Conservation (phyloP, 495 filamentous ascomycete species). For the Lophiostoma macrostomum region DNA sequence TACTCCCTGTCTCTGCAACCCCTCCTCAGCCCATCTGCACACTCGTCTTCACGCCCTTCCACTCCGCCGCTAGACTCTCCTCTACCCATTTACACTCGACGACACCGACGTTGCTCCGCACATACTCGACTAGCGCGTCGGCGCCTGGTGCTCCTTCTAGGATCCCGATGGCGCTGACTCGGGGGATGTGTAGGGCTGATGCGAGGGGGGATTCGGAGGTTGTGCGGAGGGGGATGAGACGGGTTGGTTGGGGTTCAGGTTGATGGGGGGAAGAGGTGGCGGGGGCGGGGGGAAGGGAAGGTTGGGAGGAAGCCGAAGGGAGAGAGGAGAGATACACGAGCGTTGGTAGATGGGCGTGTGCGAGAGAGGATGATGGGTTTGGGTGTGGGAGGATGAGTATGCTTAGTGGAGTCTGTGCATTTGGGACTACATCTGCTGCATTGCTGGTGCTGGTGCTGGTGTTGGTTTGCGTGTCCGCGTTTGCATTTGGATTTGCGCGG, state of each 20-base stretch:
- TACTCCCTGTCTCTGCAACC: background rate
- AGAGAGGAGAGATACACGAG: constrained; percentile 42
- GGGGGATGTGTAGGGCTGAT: constrained; percentile 52
- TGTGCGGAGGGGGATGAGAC: constrained; percentile 56
- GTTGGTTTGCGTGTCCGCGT: too few species aligned
- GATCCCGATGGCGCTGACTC: constrained; percentile 59
- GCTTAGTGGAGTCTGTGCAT: constrained; percentile 2
- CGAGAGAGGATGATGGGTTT: constrained; percentile 45
- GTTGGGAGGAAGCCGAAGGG: too few species aligned
- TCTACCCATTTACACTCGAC: constrained; percentile 42
- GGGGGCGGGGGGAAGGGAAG: too few species aligned
- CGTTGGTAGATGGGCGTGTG: constrained; percentile 57
- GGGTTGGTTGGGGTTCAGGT: constrained; percentile 42
- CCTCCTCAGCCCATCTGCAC: background rate
- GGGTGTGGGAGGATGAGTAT: constrained; percentile 24
- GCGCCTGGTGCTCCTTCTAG: constrained; percentile 48
- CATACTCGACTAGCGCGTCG: constrained; percentile 50
- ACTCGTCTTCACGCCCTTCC: constrained; percentile 19
- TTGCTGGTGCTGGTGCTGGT: background rate
- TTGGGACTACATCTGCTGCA: background rate
- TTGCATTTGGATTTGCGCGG: too few species aligned
- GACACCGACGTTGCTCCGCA: constrained; percentile 46
- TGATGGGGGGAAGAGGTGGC: constrained; percentile 49
- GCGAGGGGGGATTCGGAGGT: constrained; percentile 51
- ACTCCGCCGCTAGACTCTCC: constrained; percentile 28